Conservation (phyloP, 2,329 filamentous ascomycete species). For the Metarhizium album region DNA sequence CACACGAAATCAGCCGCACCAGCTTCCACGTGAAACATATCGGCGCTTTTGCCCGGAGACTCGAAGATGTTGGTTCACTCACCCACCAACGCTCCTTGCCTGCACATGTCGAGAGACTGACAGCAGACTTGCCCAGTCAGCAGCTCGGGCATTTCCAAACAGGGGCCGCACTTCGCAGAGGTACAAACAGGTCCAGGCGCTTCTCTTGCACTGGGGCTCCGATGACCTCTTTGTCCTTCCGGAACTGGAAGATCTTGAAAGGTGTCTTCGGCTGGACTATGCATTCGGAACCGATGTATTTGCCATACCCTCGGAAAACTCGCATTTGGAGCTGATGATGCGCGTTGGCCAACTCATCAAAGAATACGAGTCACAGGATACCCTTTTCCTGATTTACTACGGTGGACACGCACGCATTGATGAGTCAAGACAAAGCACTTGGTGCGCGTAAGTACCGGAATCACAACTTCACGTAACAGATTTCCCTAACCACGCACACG, state of each 20-base stretch:
- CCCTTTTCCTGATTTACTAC: constrained; percentile 48
- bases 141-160: constrained; percentile 45
- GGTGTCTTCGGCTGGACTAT: constrained; percentile 43
- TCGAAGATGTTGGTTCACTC: constrained; percentile 38
- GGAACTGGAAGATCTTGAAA: constrained; percentile 45
- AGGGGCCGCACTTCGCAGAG: constrained; percentile 39
- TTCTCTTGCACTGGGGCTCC: constrained; percentile 46
- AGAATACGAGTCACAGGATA: constrained; percentile 42
- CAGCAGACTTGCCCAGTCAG: constrained; percentile 29
- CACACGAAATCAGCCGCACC: constrained; percentile 47
- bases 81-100: background rate
- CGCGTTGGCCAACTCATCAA: constrained; percentile 46
- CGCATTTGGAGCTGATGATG: constrained; percentile 48
- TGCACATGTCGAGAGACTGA: background rate
- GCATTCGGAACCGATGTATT: constrained; percentile 47
- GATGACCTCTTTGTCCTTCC: constrained; percentile 49
- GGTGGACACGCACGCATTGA: constrained; percentile 50
- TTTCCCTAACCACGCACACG: too few species aligned
- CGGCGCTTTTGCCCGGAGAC: constrained; percentile 40
- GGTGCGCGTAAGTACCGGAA: constrained; percentile 41
- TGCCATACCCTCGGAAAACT: constrained; percentile 46
- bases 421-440: constrained; percentile 47
- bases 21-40: constrained; percentile 48
- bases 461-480: background rate
- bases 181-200: constrained; percentile 43